phyloP scores from a whole-genome alignment of 768 basidiomycete species.

The Xanthoconium purpureum region DNA sequence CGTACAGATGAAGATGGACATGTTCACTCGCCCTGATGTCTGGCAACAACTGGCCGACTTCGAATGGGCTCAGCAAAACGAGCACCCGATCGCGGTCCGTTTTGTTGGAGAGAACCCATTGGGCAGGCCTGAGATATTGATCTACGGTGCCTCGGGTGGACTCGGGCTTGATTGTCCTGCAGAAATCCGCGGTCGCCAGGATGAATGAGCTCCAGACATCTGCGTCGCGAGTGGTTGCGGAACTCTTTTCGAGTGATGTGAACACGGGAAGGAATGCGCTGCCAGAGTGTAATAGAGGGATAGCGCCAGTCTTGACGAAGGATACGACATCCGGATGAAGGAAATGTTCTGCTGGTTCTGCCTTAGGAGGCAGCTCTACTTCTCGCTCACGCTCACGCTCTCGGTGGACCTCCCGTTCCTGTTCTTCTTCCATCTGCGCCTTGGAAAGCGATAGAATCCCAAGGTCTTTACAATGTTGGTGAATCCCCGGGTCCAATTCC shows the following conservation, averaged over 20 bases:
- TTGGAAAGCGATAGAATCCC: too few species aligned
- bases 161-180: conserved; percentile 1
- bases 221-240: conserved; percentile 15
- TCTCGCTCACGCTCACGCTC: too few species aligned
- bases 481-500: too few species aligned
- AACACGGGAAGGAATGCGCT: not conserved
- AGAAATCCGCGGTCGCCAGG: conserved; percentile 13
- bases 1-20: too few species aligned
- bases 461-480: too few species aligned
- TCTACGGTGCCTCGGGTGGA: not conserved
- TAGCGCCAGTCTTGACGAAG: not conserved
- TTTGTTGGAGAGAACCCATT: conserved; percentile 19
- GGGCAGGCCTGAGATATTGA: conserved; percentile 15
- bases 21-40: conserved; percentile 30
- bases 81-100: conserved; percentile 7
- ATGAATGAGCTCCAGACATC: not conserved
- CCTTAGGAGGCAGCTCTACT: too few species aligned
- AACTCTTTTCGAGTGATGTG: conserved; percentile 1
- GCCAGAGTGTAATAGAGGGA: not conserved
- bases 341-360: not conserved
- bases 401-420: too few species aligned
- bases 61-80: conserved; percentile 14
- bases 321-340: not conserved
- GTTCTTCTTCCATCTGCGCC: too few species aligned
- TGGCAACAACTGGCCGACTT: conserved; percentile 38